Evolutionary conservation across 352 stramenopile genomes (phyloP), one percentile per base, ranked within the genome.

Genomic region (Phytophthora sojae): DNA sequence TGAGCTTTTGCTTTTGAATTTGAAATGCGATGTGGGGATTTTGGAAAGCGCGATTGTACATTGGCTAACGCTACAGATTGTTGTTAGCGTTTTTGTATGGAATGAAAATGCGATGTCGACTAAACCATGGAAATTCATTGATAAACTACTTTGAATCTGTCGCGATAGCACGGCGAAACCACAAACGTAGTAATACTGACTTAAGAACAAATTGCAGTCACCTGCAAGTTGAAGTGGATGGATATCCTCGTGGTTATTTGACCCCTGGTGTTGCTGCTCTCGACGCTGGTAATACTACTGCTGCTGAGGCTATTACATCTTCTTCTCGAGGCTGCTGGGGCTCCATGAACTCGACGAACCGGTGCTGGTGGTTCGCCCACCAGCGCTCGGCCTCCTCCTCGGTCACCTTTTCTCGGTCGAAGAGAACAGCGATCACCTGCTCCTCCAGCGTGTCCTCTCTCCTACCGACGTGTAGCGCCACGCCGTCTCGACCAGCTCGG

Each of bases 391-490:
- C 88, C 12, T 96, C 85, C 25, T 74, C 71, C 47, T 94, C 84
- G 23, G 81, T 91, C 50, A 96, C 79, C 53, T 96, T 96, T 52
- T 96, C 86, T 73, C 87, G 91, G 76, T 96, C 88, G 45, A 96
- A 96, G 17, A 94, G 79, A 42, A 96, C 79, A 23, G 85, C 86
- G 57, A 94, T 93, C 44, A 94, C 86, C 62, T 94, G 76, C 68
- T 94, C 87, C 39, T 93, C 84, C 19, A 88, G 78, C 23, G 79
- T 96, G 77, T 96, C 86, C 58, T 96, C 88, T 45, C 83, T 78
- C 23, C 86, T 69, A 1, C 86, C 88, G 67, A 96, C 89, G 54
- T 92, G 86, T 58, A 94, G 61, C 21, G 88, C 85, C 15, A 96
- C 73, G 37, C 88, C 88, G 39, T 96, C 88, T 57, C 86, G 80